Base-by-base conservation (phyloP, 306 rosid species). In the Cicer cuneatum region DNA sequence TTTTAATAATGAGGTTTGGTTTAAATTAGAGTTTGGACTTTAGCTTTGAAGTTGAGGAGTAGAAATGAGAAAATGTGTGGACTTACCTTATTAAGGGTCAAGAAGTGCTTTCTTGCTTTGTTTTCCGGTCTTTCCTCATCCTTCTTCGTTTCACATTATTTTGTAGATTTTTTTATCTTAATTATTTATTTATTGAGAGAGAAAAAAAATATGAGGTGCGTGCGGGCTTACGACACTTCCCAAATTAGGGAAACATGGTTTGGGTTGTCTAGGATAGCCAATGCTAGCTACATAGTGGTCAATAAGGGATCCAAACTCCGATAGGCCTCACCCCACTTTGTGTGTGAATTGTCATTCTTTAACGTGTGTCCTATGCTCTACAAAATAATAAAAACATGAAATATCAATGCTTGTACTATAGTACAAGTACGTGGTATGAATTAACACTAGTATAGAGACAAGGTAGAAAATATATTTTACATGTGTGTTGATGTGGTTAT, bases 311-410 rank as follows among this genome's bases (percentile, higher is more conserved):
- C 35, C 35, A 29, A 29, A 29, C 35, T 29, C 5, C 35, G 4
- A 29, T 79, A 80, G 75, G 24, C 60, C 65, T 83, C 59, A 56
- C 68, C 74, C 73, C 35, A 29, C 57, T 60, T 79, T 67, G 68
- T 57, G 51, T 48, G 41, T 71, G 83, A 69, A 65, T 47, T 39
- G 86, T 83, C 86, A 79, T 72, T 68, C 47, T 29, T 80, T 69
- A 80, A n/a, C 49, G 16, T 74, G 75, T 73, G 65, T 47, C 75
- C 62, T 41, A 12, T 21, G 57, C 70, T 66, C 59, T 72, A 19
- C 7, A 56, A 73, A 52, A 33, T 12, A 21, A 1, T 10, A 57
- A 59, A 12, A 13, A 59, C 42, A 59, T 59, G 19, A 59, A 59
- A 33, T 59, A 12, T 37, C 42, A 59, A 59, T 7, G 42, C 0